Evolutionary conservation across 2,329 filamentous ascomycete genomes (phyloP).

Genomic region (Intubia oerlemansii): DNA sequence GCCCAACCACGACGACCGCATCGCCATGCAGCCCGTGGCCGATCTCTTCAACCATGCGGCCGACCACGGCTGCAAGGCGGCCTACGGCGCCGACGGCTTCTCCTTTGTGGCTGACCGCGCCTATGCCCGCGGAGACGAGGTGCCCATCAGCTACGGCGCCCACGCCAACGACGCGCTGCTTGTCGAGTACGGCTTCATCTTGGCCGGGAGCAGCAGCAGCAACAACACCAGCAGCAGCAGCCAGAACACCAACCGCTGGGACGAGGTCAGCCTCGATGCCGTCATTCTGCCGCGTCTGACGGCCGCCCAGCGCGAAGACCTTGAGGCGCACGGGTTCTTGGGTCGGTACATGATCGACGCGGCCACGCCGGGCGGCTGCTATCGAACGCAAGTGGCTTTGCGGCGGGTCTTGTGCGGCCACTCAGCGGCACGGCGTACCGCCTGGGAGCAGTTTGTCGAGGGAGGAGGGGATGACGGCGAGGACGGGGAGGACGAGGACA

Average conservation of each 20-base stretch:
- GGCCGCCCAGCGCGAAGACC: slow-evolving; percentile 3
- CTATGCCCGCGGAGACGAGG: slow-evolving; percentile 38
- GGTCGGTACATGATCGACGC: slow-evolving; percentile 10
- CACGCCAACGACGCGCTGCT: slow-evolving; percentile 56
- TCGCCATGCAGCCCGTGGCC: slow-evolving; percentile 49
- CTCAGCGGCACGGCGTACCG: slow-evolving; percentile 1
- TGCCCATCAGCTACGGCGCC: slow-evolving; percentile 46
- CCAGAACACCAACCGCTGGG: slow-evolving; percentile 30
- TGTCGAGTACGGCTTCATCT: slow-evolving; percentile 38
- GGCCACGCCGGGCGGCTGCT: slow-evolving; percentile 9
- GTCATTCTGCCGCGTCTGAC: slow-evolving; percentile 16
- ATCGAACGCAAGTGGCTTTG: slow-evolving; percentile 10
- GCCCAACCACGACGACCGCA: slow-evolving; percentile 29
- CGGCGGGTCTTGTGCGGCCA: slow-evolving; percentile 6
- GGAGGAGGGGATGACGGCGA: slow-evolving; percentile 3
- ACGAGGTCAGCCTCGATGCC: slow-evolving; percentile 24
- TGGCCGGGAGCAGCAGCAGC: slow-evolving; percentile 16
- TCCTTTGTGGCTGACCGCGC: slow-evolving; percentile 26
- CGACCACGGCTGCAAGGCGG: slow-evolving; percentile 26
- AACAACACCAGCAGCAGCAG: slow-evolving; percentile 1
- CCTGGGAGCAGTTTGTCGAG: slow-evolving; percentile 7
- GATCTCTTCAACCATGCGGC: slow-evolving; percentile 43
- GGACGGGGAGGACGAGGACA: too few species aligned
- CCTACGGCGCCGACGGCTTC: slow-evolving; percentile 28
- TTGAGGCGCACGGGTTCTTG: slow-evolving; percentile 8